phyloP scores from a whole-genome alignment of 2,329 filamentous ascomycete genomes.

The Botryotinia calthae region DNA sequence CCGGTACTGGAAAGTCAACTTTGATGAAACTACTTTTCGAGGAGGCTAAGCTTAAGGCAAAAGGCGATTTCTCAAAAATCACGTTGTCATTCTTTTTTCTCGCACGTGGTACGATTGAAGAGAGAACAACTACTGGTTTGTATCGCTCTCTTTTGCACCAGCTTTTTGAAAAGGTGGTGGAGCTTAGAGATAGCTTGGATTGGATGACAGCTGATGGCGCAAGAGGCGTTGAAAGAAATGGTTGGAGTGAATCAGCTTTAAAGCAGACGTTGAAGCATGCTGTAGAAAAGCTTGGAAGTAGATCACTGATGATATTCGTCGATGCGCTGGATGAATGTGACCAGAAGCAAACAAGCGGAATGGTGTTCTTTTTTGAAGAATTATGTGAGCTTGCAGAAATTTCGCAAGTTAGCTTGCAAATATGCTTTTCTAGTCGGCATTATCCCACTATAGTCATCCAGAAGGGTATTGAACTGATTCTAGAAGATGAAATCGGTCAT shows the following conservation, averaged over 20 bases:
- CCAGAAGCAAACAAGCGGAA: constrained; percentile 17
- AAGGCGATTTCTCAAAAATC: constrained; percentile 26
- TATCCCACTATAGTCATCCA: constrained; percentile 33
- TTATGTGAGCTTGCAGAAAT: constrained; percentile 24
- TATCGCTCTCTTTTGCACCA: constrained; percentile 51
- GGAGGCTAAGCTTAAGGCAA: constrained; percentile 28
- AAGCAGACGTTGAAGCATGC: constrained; percentile 32
- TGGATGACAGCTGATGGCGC: constrained; percentile 33
- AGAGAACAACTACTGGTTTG: constrained; percentile 48
- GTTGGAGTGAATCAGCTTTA: constrained; percentile 35
- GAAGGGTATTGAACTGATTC: constrained; percentile 29
- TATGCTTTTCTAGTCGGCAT: constrained; percentile 37
- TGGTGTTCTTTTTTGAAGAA: constrained; percentile 30
- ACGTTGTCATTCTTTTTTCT: constrained; percentile 40
- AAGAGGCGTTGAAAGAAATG: constrained; percentile 27
- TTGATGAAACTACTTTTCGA: constrained; percentile 43
- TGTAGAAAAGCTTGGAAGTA: constrained; percentile 33
- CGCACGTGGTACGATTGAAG: constrained; percentile 39
- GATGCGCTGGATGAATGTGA: constrained; percentile 35
- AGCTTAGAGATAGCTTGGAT: constrained; percentile 37
- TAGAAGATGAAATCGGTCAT: constrained; percentile 35
- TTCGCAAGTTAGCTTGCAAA: constrained; percentile 23
- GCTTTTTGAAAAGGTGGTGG: constrained; percentile 41
- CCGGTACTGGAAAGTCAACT: constrained; percentile 47
- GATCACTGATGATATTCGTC: constrained; percentile 37